These are phyloP conservation scores for Solioccasus polychromus DNA, from an alignment of 768 basidiomycete genomes.

Conservation along the genomic window DNA sequence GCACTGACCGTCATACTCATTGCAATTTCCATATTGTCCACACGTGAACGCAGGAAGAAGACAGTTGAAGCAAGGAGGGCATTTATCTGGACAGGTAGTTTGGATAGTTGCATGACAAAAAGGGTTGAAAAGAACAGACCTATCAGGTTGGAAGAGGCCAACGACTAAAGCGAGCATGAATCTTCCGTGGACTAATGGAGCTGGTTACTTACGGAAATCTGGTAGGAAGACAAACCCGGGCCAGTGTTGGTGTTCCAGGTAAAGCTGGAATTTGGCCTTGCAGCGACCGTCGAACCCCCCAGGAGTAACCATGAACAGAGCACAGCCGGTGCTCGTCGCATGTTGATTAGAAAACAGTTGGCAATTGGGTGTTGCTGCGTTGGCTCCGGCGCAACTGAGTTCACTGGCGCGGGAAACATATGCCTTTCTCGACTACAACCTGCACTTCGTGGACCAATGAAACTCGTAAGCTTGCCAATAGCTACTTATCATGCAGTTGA, in stretches of 20 bases:
- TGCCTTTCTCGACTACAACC: background rate
- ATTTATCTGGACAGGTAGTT: conserved; percentile 42
- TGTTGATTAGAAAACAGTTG: conserved; percentile 13
- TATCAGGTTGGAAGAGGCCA: conserved; percentile 16
- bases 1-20: conserved; percentile 92
- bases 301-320: conserved; percentile 17
- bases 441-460: too few relatives aligned
- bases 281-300: background rate
- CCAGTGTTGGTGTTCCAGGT: conserved; percentile 13
- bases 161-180: conserved; percentile 18
- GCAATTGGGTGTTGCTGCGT: background rate
- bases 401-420: conserved; percentile 12
- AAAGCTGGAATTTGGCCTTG: conserved; percentile 9
- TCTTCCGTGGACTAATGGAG: conserved; percentile 1
- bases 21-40: conserved; percentile 89
- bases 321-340: conserved; percentile 20
- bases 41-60: conserved; percentile 88
- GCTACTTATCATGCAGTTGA: too few relatives aligned
- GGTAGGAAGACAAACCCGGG: conserved; percentile 22
- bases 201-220: conserved; percentile 23
- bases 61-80: conserved; percentile 96
- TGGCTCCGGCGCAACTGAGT: background rate
- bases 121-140: conserved; percentile 5
- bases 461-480: too few relatives aligned
- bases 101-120: background rate